Conservation (phyloP, 768 basidiomycete species). For the Amylocystis lapponica region DNA sequence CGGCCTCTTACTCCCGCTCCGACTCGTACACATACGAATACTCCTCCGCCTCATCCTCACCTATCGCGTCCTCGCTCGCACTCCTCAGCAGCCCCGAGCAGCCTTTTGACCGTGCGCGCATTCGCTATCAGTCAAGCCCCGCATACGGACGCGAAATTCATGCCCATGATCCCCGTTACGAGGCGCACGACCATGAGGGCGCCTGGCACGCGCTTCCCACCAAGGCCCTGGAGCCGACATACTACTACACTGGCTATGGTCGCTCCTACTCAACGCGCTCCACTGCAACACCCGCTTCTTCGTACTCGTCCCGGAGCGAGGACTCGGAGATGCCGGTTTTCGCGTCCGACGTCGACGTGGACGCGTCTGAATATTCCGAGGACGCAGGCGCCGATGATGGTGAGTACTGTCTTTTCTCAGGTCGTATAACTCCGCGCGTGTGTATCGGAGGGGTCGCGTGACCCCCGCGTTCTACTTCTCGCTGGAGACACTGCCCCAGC, state of each 20-base stretch:
- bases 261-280: not conserved
- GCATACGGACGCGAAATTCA: not conserved
- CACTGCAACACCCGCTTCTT: not conserved
- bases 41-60: slow-evolving; percentile 3
- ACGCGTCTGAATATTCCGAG: not conserved
- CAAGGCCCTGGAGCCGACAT: too few species aligned
- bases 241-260: too few species aligned
- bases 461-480: too few species aligned
- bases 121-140: slow-evolving; percentile 4
- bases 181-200: not conserved
- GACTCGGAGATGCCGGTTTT: not conserved
- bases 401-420: not conserved
- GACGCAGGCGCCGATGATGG: not conserved
- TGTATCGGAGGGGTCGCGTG: not conserved
- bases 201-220: not conserved
- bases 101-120: not conserved
- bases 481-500: too few species aligned
- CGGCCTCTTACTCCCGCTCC: not conserved
- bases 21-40: not conserved
- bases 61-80: not conserved
- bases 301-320: slow-evolving; percentile 1
- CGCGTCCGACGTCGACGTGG: not conserved
- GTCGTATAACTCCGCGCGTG: not conserved
- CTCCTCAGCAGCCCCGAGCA: not conserved
- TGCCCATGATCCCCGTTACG: not conserved